Conservation (phyloP, 2,329 filamentous ascomycete genomes). For the Phyllosticta capitalensis region DNA sequence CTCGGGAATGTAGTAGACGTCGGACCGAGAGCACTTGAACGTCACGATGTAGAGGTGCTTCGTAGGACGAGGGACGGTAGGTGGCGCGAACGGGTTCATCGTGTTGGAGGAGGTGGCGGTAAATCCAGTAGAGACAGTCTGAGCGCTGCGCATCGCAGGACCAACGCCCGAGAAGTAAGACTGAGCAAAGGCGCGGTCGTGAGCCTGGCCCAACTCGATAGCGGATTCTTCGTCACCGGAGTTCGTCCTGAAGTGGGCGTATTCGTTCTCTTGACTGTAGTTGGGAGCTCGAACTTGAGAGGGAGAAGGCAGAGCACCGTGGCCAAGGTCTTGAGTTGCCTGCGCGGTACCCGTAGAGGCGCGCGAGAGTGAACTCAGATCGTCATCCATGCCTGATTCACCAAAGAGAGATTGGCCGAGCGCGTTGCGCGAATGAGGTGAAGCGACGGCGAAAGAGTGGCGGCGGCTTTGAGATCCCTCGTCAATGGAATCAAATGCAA, state of each 20-base stretch:
- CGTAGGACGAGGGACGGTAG: conserved; percentile 22
- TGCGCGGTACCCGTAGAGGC: background rate
- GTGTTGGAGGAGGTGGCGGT: conserved; percentile 5
- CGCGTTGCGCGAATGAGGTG: conserved; percentile 17
- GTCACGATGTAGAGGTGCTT: conserved; percentile 69
- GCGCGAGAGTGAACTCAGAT: background rate
- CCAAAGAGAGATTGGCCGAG: conserved; percentile 18
- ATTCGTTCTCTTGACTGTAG: conserved; percentile 7
- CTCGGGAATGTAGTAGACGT: conserved; percentile 95
- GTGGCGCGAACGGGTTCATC: conserved; percentile 26
- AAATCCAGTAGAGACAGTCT: conserved; percentile 23
- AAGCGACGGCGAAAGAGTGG: conserved; percentile 56
- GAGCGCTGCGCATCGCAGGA: conserved; percentile 26
- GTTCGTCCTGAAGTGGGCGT: conserved; percentile 9
- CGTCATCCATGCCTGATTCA: conserved; percentile 13
- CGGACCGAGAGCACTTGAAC: conserved; percentile 92
- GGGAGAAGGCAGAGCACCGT: conserved; percentile 2
- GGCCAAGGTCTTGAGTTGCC: background rate
- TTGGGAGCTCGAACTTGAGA: conserved; percentile 1
- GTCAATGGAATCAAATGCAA: conserved; percentile 45
- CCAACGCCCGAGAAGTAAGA: conserved; percentile 30
- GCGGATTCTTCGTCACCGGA: conserved; percentile 10
- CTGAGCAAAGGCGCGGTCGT: conserved; percentile 14
- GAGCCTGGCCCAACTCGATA: conserved; percentile 8
- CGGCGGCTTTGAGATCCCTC: conserved; percentile 63